Evolutionary conservation across 2,329 filamentous ascomycete species (phyloP).

Genomic region (Neofusicoccum ribis): DNA sequence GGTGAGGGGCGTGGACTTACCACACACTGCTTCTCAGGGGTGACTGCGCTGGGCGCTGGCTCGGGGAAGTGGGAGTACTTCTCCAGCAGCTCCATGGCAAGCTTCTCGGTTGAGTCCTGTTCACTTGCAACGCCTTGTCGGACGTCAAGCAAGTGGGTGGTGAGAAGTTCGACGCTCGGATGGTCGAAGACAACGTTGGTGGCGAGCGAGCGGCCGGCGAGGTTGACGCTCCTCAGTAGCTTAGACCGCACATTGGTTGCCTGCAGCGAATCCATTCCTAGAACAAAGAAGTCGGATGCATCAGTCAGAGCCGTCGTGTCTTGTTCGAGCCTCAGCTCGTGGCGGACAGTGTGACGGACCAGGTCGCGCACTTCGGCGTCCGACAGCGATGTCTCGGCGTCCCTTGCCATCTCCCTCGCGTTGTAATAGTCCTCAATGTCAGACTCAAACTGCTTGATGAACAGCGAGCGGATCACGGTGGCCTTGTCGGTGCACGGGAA

Average conservation of each 20-base stretch:
- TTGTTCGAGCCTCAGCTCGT: neutral
- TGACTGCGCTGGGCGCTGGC: neutral
- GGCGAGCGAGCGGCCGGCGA: slow-evolving; percentile 45
- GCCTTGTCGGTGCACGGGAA: slow-evolving; percentile 25
- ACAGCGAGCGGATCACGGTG: slow-evolving; percentile 35
- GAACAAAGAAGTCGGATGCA: slow-evolving; percentile 59
- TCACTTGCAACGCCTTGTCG: slow-evolving; percentile 38
- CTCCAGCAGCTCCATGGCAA: slow-evolving; percentile 46
- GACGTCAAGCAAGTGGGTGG: slow-evolving; percentile 38
- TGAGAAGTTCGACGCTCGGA: slow-evolving; percentile 48
- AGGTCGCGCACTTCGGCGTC: slow-evolving; percentile 29
- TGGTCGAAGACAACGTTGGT: slow-evolving; percentile 61
- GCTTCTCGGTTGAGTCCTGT: slow-evolving; percentile 32
- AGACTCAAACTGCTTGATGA: slow-evolving; percentile 48
- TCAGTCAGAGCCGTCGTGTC: slow-evolving; percentile 57
- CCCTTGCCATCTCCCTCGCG: slow-evolving; percentile 21
- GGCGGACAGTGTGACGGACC: neutral
- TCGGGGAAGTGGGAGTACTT: slow-evolving; percentile 40
- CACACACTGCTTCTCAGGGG: slow-evolving; percentile 21
- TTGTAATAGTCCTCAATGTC: slow-evolving; percentile 48
- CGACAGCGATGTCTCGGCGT: slow-evolving; percentile 19
- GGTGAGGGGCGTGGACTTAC: neutral
- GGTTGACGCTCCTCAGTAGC: slow-evolving; percentile 52
- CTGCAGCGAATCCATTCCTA: slow-evolving; percentile 61
- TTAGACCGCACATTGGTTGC: slow-evolving; percentile 57